These are phyloP conservation scores for Pyrenophora teres DNA, from an alignment of 2,329 filamentous ascomycete genomes.

Conservation along the genomic window DNA sequence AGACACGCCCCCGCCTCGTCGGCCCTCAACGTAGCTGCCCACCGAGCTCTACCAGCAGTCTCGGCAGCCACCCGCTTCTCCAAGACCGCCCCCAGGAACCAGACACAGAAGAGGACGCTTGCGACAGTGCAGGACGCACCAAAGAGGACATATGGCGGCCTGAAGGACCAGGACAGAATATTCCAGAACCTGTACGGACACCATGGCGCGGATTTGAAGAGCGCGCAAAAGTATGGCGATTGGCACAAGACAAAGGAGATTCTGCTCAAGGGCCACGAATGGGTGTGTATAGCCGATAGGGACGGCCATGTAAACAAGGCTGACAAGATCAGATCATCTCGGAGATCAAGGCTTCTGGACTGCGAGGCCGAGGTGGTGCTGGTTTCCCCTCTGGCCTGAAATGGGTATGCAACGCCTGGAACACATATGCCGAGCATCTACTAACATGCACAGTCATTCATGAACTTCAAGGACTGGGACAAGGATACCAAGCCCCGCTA, in stretches of 20 bases:
- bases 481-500: slow-evolving; percentile 96
- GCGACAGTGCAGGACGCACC: slow-evolving; percentile 58
- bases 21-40: slow-evolving; percentile 48
- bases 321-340: slow-evolving; percentile 73
- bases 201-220: slow-evolving; percentile 87
- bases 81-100: slow-evolving; percentile 48
- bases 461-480: slow-evolving; percentile 99
- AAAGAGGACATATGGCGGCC: slow-evolving; percentile 76
- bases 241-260: slow-evolving; percentile 99
- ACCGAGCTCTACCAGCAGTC: slow-evolving; percentile 49
- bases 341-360: slow-evolving; percentile 94
- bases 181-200: slow-evolving; percentile 98
- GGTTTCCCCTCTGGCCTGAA: slow-evolving; percentile 98
- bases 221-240: slow-evolving; percentile 96
- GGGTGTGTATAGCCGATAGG: slow-evolving; percentile 57
- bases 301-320: slow-evolving; percentile 4
- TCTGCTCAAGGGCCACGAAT: slow-evolving; percentile 93
- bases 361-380: slow-evolving; percentile 93
- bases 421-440: neutral
- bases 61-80: slow-evolving; percentile 46
- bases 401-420: slow-evolving; percentile 71
- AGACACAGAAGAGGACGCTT: slow-evolving; percentile 69
- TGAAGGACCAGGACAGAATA: slow-evolving; percentile 96
- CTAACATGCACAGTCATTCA: slow-evolving; percentile 75
- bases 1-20: slow-evolving; percentile 48